Percentiles rank a stretch among this genome's conserved stretches.
Conservation (phyloP, 495 filamentous ascomycete species). For the Delitschia confertaspora region DNA sequence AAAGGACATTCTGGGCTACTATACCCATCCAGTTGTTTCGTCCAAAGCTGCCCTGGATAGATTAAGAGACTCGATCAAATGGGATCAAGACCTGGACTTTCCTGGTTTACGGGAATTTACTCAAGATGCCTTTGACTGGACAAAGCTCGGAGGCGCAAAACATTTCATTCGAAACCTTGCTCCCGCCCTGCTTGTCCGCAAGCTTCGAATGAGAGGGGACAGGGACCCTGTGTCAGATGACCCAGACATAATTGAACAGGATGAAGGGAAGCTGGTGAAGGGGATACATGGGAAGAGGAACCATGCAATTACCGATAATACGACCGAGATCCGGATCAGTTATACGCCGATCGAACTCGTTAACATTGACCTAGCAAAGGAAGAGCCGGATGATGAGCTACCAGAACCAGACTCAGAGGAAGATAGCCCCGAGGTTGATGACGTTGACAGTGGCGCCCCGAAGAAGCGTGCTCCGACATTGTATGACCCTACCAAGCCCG, state of each 20-base stretch:
- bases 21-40: slow-evolving; percentile 77
- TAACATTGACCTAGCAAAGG: slow-evolving; percentile 54
- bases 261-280: slow-evolving; percentile 45
- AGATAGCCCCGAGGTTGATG: slow-evolving; percentile 40
- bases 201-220: slow-evolving; percentile 41
- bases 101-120: slow-evolving; percentile 61
- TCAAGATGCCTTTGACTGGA: slow-evolving; percentile 79
- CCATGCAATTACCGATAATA: slow-evolving; percentile 65
- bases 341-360: slow-evolving; percentile 72
- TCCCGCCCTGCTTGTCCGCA: slow-evolving; percentile 62
- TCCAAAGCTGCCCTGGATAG: slow-evolving; percentile 47
- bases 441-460: slow-evolving; percentile 28
- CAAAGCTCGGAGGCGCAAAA: slow-evolving; percentile 61
- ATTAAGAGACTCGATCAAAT: slow-evolving; percentile 48
- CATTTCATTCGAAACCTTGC: slow-evolving; percentile 79
- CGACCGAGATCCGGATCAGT: slow-evolving; percentile 66
- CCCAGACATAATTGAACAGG: slow-evolving; percentile 36
- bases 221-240: slow-evolving; percentile 16
- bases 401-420: slow-evolving; percentile 19
- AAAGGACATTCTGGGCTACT: slow-evolving; percentile 67
- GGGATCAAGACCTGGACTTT: slow-evolving; percentile 59
- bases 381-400: slow-evolving; percentile 39
- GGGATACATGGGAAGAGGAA: slow-evolving; percentile 56
- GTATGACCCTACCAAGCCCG: slow-evolving; percentile 56
- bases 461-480: slow-evolving; percentile 51